Evolutionary conservation across 805 yeast genomes (phyloP).

Genomic region (Isabelozyma gotoi): DNA sequence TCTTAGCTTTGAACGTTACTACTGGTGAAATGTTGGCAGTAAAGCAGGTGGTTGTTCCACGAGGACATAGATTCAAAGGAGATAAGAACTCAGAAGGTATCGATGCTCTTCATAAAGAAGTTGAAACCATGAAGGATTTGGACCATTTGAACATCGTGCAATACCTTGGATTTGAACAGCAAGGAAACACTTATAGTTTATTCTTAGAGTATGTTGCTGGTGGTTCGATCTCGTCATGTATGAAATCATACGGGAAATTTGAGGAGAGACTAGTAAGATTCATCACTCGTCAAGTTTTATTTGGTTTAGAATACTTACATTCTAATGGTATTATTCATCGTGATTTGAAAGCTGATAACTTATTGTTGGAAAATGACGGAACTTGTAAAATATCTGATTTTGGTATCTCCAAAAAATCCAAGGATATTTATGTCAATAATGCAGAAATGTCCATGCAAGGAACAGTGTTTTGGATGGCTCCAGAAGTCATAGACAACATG

Average conservation of each 20-base stretch:
- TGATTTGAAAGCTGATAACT: slow-evolving; percentile 92
- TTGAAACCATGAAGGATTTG: slow-evolving; percentile 87
- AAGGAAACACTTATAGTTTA: slow-evolving; percentile 71
- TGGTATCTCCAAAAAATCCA: slow-evolving; percentile 81
- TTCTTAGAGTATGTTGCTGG: slow-evolving; percentile 97
- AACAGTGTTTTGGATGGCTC: slow-evolving; percentile 99
- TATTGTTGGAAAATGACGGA: slow-evolving; percentile 86
- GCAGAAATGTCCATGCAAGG: slow-evolving; percentile 99
- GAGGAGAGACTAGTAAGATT: slow-evolving; percentile 74
- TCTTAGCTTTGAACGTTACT: slow-evolving; percentile 86
- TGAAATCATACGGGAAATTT: slow-evolving; percentile 80
- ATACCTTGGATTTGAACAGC: slow-evolving; percentile 88
- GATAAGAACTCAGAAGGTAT: slow-evolving; percentile 59
- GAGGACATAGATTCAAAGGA: slow-evolving; percentile 8
- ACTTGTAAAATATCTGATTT: slow-evolving; percentile 94
- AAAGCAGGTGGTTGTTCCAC: slow-evolving; percentile 80
- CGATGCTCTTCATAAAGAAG: slow-evolving; percentile 85
- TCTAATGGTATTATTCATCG: slow-evolving; percentile 86
- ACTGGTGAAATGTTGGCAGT: slow-evolving; percentile 99
- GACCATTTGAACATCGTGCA: slow-evolving; percentile 95
- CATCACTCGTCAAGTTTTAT: slow-evolving; percentile 74
- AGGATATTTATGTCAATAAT: slow-evolving; percentile 82
- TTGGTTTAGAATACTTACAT: slow-evolving; percentile 87
- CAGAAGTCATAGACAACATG: slow-evolving; percentile 90
- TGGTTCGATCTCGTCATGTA: slow-evolving; percentile 88